Evolutionary conservation across 1,284 basidiomycete species (phyloP).

Genomic region (Cutaneotrichosporon spelunceum): DNA sequence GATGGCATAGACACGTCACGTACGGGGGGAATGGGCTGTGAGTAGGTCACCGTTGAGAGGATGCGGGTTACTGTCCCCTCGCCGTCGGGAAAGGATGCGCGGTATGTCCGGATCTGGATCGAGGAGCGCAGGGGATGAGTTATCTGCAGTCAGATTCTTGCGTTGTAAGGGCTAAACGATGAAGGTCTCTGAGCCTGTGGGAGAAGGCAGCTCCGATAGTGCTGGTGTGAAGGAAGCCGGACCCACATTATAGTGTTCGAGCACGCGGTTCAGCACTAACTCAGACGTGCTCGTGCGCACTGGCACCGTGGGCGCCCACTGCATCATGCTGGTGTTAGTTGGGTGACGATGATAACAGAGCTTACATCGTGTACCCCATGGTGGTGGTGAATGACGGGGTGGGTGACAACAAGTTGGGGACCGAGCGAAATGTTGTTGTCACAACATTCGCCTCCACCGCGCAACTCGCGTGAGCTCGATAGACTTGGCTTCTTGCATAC

Average conservation of each 20-base stretch:
- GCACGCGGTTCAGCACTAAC: slow-evolving; percentile 37
- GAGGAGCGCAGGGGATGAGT: slow-evolving; percentile 34
- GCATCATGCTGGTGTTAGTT: slow-evolving; percentile 37
- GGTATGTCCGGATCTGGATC: slow-evolving; percentile 42
- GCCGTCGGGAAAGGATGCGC: slow-evolving; percentile 28
- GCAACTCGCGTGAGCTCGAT: not conserved
- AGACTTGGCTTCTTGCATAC: too few relatives aligned
- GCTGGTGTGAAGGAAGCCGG: not conserved
- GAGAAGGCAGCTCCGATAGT: too few relatives aligned
- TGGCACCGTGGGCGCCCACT: slow-evolving; percentile 39
- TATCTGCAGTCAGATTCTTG: slow-evolving; percentile 30
- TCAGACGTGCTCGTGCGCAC: slow-evolving; percentile 33
- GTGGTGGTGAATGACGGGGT: not conserved
- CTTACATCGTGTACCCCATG: slow-evolving; percentile 42
- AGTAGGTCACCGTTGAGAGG: slow-evolving; percentile 37
- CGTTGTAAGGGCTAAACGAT: not conserved
- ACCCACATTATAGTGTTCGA: slow-evolving; percentile 44
- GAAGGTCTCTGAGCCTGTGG: not conserved
- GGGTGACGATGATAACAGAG: not conserved
- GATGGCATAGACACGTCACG: slow-evolving; percentile 21
- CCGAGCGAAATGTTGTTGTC: slow-evolving; percentile 10
- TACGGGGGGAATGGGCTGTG: slow-evolving; percentile 22
- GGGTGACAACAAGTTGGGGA: not conserved
- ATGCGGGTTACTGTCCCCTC: slow-evolving; percentile 18
- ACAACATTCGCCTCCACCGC: not conserved